A percentile compares a stretch with the other conserved stretches of the same genome.
Conservation (phyloP, 768 basidiomycete genomes). For the Leccinum imitatum region DNA sequence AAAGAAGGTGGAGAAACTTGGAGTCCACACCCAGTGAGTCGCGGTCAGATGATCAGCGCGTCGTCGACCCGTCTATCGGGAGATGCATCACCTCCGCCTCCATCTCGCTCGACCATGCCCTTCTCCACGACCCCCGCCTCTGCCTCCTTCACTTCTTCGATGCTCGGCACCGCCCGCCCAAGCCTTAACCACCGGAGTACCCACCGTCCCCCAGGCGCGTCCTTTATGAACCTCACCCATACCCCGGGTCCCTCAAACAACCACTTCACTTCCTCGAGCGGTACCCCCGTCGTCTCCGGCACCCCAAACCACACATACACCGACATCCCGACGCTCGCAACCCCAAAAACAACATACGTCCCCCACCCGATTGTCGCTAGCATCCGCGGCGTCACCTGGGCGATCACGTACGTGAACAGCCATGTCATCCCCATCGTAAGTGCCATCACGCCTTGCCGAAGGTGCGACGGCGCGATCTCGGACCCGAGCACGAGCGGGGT, state of each 20-base stretch:
- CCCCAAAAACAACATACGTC: slow-evolving; percentile 36
- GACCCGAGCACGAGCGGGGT: slow-evolving; percentile 36
- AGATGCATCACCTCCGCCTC: neutral
- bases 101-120: neutral
- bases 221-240: slow-evolving; percentile 30
- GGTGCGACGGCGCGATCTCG: slow-evolving; percentile 38
- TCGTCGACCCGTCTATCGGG: neutral
- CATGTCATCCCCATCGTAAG: slow-evolving; percentile 34
- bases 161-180: slow-evolving; percentile 20
- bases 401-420: slow-evolving; percentile 39
- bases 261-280: slow-evolving; percentile 38
- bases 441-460: slow-evolving; percentile 33
- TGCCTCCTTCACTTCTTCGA: slow-evolving; percentile 27
- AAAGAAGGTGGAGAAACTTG: neutral
- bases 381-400: slow-evolving; percentile 40
- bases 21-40: neutral
- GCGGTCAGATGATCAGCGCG: slow-evolving; percentile 7
- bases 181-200: slow-evolving; percentile 18
- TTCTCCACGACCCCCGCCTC: neutral
- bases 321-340: slow-evolving; percentile 30
- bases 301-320: slow-evolving; percentile 37
- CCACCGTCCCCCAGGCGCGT: slow-evolving; percentile 34
- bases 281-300: slow-evolving; percentile 41
- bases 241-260: slow-evolving; percentile 32
- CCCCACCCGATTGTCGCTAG: slow-evolving; percentile 27